Evolutionary conservation across 352 stramenopile species (phyloP), one percentile per base, ranked within the genome.

Genomic region (Globisporangium uncinulatum): DNA sequence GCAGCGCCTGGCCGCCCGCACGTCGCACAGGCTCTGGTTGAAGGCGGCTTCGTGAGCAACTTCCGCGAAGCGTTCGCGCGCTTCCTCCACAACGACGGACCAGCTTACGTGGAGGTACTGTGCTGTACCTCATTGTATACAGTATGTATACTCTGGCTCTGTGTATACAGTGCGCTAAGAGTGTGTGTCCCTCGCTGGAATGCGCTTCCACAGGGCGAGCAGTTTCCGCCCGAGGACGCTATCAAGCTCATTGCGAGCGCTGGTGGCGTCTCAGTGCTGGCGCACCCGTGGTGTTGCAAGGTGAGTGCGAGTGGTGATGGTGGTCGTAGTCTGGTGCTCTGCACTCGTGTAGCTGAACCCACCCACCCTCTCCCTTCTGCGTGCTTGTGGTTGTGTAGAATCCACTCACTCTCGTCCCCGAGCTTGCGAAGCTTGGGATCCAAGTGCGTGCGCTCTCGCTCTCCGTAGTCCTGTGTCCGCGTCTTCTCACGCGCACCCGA

Each of bases 201-300:
- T 29, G 24, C 24, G 24, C 24, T 29, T 29, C 24, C 9, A 48
- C 41, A 93, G 79, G 84, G 84, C 44, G 75, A 89, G 31, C 74
- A 92, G 46, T 94, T 92, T 48, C 84, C 84, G 8, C 84, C 84
- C n/a, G 76, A 92, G 65, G 78, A 92, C 56, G 84, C 84, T 4
- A 91, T 94, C 62, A 88, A 90, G 53, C 73, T 94, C 45, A 94
- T 94, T 55, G 79, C 85, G 15, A 86, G 79, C 32, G 78, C 79
- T 17, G 84, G 84, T 11, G 84, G 84, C 3, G 70, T 94, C 13
- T 94, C 84, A 0, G 78, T 94, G 51, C 70, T 94, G n/a, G 84
- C 84, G 0, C 84, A 94, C 51, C 84, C 84, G 19, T 94, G 84
- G 84, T 92, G 82, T 54, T 94, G 80, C 60, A 94, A 92, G 59